A percentile compares a stretch with the other conserved stretches of the same genome.
Evolutionary conservation across 2,329 filamentous ascomycete species (phyloP).

Genomic region (Elsinoe batatas): DNA sequence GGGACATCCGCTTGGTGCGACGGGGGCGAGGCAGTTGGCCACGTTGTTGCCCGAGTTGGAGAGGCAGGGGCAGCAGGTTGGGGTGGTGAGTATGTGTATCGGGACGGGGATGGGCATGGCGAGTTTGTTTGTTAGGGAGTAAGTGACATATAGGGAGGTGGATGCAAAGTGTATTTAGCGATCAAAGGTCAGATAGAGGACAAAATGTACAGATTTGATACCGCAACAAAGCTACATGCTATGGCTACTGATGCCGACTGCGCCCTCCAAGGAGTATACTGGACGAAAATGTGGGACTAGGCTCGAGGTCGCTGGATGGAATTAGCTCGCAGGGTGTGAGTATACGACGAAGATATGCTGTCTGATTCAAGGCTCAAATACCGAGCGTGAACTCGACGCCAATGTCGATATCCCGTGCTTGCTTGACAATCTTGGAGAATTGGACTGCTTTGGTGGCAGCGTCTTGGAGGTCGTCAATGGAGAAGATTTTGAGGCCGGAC

Average conservation of each 20-base stretch:
- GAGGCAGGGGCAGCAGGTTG: conserved; percentile 59
- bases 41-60: conserved; percentile 63
- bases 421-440: conserved; percentile 98
- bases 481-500: conserved; percentile 98
- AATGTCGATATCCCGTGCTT: conserved; percentile 94
- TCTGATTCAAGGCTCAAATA: conserved; percentile 51
- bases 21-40: conserved; percentile 69
- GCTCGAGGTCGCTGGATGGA: conserved; percentile 7
- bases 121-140: conserved; percentile 41
- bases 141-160: conserved; percentile 4
- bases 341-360: conserved; percentile 5
- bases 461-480: conserved; percentile 93
- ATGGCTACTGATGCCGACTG: neutral
- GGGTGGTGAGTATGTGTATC: conserved; percentile 81
- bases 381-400: conserved; percentile 91
- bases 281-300: neutral
- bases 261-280: neutral
- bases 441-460: conserved; percentile 97
- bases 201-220: conserved; percentile 6
- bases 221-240: conserved; percentile 4
- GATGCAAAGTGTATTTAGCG: neutral
- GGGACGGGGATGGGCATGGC: conserved; percentile 46
- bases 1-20: conserved; percentile 83
- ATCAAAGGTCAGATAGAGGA: neutral
- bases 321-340: conserved; percentile 9